phyloP scores from a whole-genome alignment of 306 rosid genomes.

The Malus fusca region DNA sequence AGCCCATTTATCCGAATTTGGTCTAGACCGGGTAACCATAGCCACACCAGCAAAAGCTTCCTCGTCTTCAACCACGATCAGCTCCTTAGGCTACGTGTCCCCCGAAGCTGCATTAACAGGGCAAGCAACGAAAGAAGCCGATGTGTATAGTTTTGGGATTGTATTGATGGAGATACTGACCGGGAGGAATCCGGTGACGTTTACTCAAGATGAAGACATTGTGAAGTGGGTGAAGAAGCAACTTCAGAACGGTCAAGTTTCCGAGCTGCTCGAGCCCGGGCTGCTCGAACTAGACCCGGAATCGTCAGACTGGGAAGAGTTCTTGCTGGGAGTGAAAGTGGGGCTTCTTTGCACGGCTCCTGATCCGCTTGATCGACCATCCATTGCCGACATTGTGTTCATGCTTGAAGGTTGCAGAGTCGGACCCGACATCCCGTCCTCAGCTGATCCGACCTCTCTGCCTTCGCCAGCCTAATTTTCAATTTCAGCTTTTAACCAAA shows the following conservation, averaged over 20 bases:
- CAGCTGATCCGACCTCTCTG: conserved; percentile 73
- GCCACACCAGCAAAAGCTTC: conserved; percentile 51
- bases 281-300: conserved; percentile 80
- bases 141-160: conserved; percentile 74
- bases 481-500: not conserved
- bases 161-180: conserved; percentile 73
- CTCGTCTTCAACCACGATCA: conserved; percentile 42
- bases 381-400: conserved; percentile 74
- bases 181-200: conserved; percentile 70
- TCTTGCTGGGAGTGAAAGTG: conserved; percentile 70
- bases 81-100: conserved; percentile 70
- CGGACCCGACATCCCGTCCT: conserved; percentile 74
- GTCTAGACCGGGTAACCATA: conserved; percentile 49
- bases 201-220: conserved; percentile 68
- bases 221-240: conserved; percentile 88
- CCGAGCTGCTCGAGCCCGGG: conserved; percentile 73
- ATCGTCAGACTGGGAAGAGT: conserved; percentile 88
- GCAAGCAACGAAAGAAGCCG: conserved; percentile 54
- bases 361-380: conserved; percentile 81
- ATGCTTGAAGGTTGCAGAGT: conserved; percentile 95
- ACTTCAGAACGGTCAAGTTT: conserved; percentile 57
- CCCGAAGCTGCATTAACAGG: conserved; percentile 66
- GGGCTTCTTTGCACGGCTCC: conserved; percentile 77
- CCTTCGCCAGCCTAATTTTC: conserved; percentile 54
- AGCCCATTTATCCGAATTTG: conserved; percentile 80